Conservation (phyloP, 2,329 filamentous ascomycete species). For the Ophiocordyceps robertsii region DNA sequence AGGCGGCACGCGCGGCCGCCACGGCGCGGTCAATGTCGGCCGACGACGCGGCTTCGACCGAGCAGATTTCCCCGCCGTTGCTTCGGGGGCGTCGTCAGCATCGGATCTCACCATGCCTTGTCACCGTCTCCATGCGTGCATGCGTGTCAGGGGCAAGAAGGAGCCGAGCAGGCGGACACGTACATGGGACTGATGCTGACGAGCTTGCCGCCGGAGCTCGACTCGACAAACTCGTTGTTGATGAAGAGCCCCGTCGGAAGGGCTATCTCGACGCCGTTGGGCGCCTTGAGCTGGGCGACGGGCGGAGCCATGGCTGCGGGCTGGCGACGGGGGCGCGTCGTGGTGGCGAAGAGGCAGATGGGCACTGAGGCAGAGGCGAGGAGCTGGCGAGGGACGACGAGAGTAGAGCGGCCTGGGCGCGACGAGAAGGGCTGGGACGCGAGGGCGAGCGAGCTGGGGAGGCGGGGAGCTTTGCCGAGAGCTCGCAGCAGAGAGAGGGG, state of each 20-base stretch:
- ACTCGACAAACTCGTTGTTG: slow-evolving; percentile 61
- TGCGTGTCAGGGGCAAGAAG: too few relatives aligned
- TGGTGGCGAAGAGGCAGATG: too few relatives aligned
- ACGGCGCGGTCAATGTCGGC: slow-evolving; percentile 20
- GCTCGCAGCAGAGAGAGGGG: too few relatives aligned
- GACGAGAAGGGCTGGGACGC: too few relatives aligned
- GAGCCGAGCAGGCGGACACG: background rate
- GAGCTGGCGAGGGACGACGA: too few relatives aligned
- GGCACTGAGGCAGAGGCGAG: too few relatives aligned
- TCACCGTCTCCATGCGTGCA: too few relatives aligned
- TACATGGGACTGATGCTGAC: slow-evolving; percentile 43
- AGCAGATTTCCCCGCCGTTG: slow-evolving; percentile 17
- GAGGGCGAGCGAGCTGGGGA: too few relatives aligned
- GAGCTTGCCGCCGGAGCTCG: slow-evolving; percentile 40
- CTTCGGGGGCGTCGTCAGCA: slow-evolving; percentile 7
- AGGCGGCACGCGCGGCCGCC: slow-evolving; percentile 46
- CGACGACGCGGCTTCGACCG: slow-evolving; percentile 15
- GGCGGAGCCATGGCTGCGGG: background rate
- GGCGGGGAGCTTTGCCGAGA: too few relatives aligned
- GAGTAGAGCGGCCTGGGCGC: too few relatives aligned
- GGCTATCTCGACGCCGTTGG: slow-evolving; percentile 52
- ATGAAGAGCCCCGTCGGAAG: slow-evolving; percentile 63
- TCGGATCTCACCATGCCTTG: too few relatives aligned
- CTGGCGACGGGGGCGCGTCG: too few relatives aligned
- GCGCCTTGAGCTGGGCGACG: slow-evolving; percentile 15